Base-by-base conservation (phyloP, 2,329 filamentous ascomycete species). In the Xylariaceae sp. region DNA sequence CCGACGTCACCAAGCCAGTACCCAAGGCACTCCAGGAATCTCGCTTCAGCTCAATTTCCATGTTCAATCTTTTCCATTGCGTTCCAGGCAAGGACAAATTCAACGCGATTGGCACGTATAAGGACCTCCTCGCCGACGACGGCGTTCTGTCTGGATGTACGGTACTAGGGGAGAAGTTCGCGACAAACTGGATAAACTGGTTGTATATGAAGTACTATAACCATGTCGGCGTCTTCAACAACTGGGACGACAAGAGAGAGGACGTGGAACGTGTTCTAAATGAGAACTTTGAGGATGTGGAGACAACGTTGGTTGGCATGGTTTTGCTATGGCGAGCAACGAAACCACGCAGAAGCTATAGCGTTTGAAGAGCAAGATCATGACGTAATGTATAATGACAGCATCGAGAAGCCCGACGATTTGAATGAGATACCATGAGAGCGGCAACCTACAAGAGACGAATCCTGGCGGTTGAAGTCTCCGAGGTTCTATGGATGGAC, bases 21-120 rank as follows among this genome's bases (percentile, higher is more conserved):
- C 69, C 69, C 0, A 46, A 55, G 19, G 54, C 51, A 4, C 51
- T 70, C 18, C 50, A 54, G 28, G 56, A 57, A 38, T 58, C 53
- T 2, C 59, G 57, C 42, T 78, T 73, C 55, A 69, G 74, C 56
- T 73, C 72, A 1, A 71, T 79, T 46, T 71, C 70, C 13, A 65
- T 74, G 60, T 74, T 73, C 57, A 75, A 72, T 55, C 54, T 75
- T 5, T 62, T 75, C 14, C 73, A 76, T 57, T 75, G 73, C 57
- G 54, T 76, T 10, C 72, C 72, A 0, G 66, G 66, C 0, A 43
- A 50, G 4, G 51, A 53, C 5, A 73, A 74, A 55, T 50, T 65
- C 12, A 42, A 33, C 11, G 62, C 72, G 2, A 64, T 75, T 17
- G 48, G 41, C 6, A 59, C 62, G 5, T 63, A 71, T 44, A 71